Evolutionary conservation across 179 eudicot species (phyloP).

Genomic region (Vitellaria paradoxa): DNA sequence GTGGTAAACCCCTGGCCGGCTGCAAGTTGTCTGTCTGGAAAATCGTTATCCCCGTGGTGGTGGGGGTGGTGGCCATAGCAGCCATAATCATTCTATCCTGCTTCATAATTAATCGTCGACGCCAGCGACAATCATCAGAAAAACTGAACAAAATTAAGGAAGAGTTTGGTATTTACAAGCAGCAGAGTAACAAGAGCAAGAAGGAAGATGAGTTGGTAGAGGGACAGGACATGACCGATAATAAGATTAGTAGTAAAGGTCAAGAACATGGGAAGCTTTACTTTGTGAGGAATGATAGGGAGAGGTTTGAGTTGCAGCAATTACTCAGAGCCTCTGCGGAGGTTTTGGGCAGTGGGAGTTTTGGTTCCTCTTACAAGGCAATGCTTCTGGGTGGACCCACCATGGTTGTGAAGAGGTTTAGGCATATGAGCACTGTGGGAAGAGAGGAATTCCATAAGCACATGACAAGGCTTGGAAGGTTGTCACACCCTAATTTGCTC

Average conservation of each 20-base stretch:
- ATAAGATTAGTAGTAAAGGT: constrained; percentile 24
- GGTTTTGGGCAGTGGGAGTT: constrained; percentile 84
- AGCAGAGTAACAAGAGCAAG: constrained; percentile 4
- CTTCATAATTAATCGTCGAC: constrained; percentile 11
- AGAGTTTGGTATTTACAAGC: not conserved
- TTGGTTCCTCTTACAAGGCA: constrained; percentile 92
- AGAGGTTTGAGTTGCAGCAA: constrained; percentile 75
- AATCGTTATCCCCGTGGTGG: constrained; percentile 33
- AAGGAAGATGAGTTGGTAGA: not conserved
- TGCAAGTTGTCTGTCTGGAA: constrained; percentile 32
- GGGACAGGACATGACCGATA: not conserved
- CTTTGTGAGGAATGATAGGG: constrained; percentile 57
- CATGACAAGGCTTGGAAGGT: constrained; percentile 68
- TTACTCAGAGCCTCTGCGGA: constrained; percentile 78
- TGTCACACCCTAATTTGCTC: constrained; percentile 70
- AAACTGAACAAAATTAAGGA: constrained; percentile 13
- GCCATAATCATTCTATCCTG: constrained; percentile 22
- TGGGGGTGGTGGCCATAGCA: constrained; percentile 24
- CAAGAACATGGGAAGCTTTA: constrained; percentile 47
- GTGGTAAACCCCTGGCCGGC: constrained; percentile 50
- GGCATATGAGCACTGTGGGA: constrained; percentile 67
- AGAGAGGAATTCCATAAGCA: constrained; percentile 73
- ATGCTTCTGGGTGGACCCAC: constrained; percentile 40
- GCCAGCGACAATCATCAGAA: constrained; percentile 13
- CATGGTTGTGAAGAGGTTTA: constrained; percentile 79